Base-by-base conservation (phyloP, 768 basidiomycete genomes). In the Russula dissimulans region DNA sequence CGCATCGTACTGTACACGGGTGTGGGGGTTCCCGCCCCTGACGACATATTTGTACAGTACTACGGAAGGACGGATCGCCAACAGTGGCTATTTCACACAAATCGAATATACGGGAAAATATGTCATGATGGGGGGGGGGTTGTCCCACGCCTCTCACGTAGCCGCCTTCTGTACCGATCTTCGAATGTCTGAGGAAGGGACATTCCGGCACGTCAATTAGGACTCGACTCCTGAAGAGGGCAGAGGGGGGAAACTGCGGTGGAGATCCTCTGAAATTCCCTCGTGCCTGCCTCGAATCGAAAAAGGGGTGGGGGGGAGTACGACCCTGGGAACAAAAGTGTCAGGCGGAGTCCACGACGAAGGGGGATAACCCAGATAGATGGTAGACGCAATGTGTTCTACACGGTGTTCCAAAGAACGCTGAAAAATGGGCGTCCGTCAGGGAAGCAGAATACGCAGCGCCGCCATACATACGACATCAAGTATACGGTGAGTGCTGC, bases 371-470 rank as follows among this genome's bases (percentile, higher is more conserved):
- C 31, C 15, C 41, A 26, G 41, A 29, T 41, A 43, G 22, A 44
- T 26, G 22, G 22, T 26, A 26, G 36, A 58, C 48, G 29, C 55
- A 52, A 57, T 49, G 41, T 26, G 55, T 61, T 61, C 60, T 51
- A 48, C 56, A 57, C 45, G 48, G 54, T 55, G 43, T 55, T 61
- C 56, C 45, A 57, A 57, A 54, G 61, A 62, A 57, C 39, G 26
- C 10, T 61, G 38, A 32, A 31, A 42, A 15, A 57, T 62, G 54
- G 61, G 51, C 61, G 61, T 32, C 45, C 61, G 61, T 32, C 45
- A 53, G 43, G 44, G 43, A 52, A 53, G 45, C 15, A 47, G 36
- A 49, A 46, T 39, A 48, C 39, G 39, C 39, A 8, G 29, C 61
- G 51, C 51, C 56, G 45, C 51, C 51, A 22, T 26, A 44, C 18